Evolutionary conservation across 73 alveolate species (phyloP).

Genomic region (Paramecium caudatum): DNA sequence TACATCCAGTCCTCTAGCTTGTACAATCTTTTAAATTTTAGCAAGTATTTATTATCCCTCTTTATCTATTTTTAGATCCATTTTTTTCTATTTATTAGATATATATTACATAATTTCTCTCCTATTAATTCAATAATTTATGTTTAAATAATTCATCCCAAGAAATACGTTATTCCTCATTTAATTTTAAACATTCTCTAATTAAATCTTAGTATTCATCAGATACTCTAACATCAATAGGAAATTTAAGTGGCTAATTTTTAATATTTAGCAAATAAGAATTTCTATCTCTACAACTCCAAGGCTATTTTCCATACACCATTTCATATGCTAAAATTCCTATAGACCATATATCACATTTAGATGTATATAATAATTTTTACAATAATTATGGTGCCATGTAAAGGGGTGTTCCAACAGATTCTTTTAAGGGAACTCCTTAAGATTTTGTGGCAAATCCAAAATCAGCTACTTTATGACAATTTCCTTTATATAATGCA

Average conservation of each 20-base stretch:
- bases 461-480: constrained; percentile 68
- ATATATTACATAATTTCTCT: not conserved
- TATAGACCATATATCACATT: constrained; percentile 74
- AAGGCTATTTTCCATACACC: constrained; percentile 76
- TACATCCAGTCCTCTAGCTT: constrained; percentile 4
- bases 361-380: constrained; percentile 28
- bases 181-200: constrained; percentile 42
- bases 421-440: constrained; percentile 20
- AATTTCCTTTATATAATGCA: constrained; percentile 51
- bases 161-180: constrained; percentile 42
- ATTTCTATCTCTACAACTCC: constrained; percentile 63
- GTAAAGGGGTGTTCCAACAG: constrained; percentile 72
- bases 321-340: constrained; percentile 72
- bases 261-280: not conserved
- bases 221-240: constrained; percentile 11
- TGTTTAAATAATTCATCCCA: constrained; percentile 67
- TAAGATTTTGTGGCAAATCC: constrained; percentile 71
- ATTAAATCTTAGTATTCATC: constrained; percentile 66
- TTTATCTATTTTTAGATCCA: not conserved
- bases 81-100: not conserved
- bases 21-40: not conserved
- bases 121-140: not conserved
- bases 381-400: constrained; percentile 72
- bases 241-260: constrained; percentile 38
- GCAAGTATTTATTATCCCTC: not conserved